Conservation (phyloP, 805 yeast genomes). For the Blastobotrys muscicola region DNA sequence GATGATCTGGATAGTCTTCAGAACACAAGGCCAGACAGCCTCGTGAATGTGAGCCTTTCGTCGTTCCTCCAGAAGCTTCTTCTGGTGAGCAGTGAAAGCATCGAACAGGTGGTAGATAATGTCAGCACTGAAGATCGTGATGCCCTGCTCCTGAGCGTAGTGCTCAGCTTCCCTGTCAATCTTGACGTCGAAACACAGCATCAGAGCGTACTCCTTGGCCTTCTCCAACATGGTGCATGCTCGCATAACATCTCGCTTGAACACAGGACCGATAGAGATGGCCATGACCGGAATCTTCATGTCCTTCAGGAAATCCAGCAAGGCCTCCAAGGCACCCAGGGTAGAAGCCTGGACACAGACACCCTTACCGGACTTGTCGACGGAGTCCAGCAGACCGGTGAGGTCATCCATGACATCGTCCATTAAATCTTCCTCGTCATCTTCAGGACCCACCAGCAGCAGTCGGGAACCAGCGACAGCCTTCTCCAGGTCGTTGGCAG, state of each 20-base stretch:
- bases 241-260: slow-evolving; percentile 95
- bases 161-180: slow-evolving; percentile 98
- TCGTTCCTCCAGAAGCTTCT: slow-evolving; percentile 76
- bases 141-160: slow-evolving; percentile 87
- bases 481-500: slow-evolving; percentile 95
- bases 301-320: slow-evolving; percentile 91
- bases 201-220: slow-evolving; percentile 92
- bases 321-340: slow-evolving; percentile 94
- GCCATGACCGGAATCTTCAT: slow-evolving; percentile 99
- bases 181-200: slow-evolving; percentile 97
- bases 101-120: slow-evolving; percentile 95
- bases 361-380: slow-evolving; percentile 92
- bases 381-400: slow-evolving; percentile 88
- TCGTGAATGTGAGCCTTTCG: slow-evolving; percentile 79
- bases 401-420: slow-evolving; percentile 98
- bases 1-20: slow-evolving; percentile 90
- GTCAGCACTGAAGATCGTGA: slow-evolving; percentile 90
- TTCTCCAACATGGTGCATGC: slow-evolving; percentile 94
- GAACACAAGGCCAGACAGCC: slow-evolving; percentile 92
- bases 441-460: slow-evolving; percentile 91
- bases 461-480: slow-evolving; percentile 98
- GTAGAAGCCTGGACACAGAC: slow-evolving; percentile 98
- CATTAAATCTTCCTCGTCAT: slow-evolving; percentile 94
- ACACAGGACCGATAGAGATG: slow-evolving; percentile 96
- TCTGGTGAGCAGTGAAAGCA: slow-evolving; percentile 86